Base-by-base conservation (phyloP, 2,329 filamentous ascomycete genomes). In the Diplodia corticola region DNA sequence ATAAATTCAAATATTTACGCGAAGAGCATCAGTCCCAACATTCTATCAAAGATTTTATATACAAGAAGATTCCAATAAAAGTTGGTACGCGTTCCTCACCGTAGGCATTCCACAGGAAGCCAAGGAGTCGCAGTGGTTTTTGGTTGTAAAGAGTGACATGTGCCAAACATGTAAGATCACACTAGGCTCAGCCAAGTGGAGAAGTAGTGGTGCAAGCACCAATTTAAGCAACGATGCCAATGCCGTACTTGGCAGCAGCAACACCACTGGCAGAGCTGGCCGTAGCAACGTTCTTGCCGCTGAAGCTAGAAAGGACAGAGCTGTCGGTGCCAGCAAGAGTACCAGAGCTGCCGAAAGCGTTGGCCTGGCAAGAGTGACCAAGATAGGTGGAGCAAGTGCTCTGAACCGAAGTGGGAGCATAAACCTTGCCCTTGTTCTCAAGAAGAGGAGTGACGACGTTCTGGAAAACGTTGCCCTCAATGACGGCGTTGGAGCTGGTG, bases 391-490 rank as follows among this genome's bases (percentile, higher is more conserved):
- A 71, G 79, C 84, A 86, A 51, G 71, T 72, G 22, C 75, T 70
- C 71, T 80, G 81, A 37, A 77, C 74, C 51, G 67, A 72, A 20
- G 75, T 68, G 6, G 77, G 75, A 0, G 74, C 69, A 69, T 81
- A 82, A 55, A 81, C 69, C 68, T 77, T 67, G 7, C 80, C 81
- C n/a, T 71, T 69, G 64, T 78, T 75, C 67, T 82, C 78, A 54
- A 83, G 74, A 63, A 76, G 71, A 22, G 79, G 74, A 22, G 77
- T 76, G 15, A 75, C 73, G 64, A 88, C 80, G 70, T 85, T 83
- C 75, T 86, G 81, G 80, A 87, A 88, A 55, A 84, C 76, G 70
- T 85, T 87, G 44, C 85, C 86, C 76, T 88, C 85, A 2, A 82
- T 82, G 24, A 88, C 77, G 50, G 85, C 80, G 68, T 70, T 71